Evolutionary conservation across 1,284 basidiomycete genomes (phyloP), one percentile per base, ranked within the genome.

Genomic region (Pyrrhoderma lamaoense): DNA sequence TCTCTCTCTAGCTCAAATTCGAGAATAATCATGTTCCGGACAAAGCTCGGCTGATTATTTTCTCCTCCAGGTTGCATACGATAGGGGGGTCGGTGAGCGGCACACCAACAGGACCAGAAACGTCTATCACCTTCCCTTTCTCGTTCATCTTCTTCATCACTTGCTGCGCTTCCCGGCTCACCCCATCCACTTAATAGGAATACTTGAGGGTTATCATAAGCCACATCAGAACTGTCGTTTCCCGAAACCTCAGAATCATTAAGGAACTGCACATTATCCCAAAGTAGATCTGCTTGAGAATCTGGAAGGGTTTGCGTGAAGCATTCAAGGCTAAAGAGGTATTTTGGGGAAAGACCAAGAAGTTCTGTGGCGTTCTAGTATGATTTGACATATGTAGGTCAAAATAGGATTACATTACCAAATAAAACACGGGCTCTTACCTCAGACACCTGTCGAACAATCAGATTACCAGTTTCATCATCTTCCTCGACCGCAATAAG

Each of bases 91-190:
- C 84, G 73, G 65, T 93, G 89, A 0, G 85, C 77, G 0, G 88
- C 89, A 58, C 88, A 90, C 87, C 89, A 93, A 58, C 86, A 89
- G 0, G 79, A 81, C 90, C 90, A 93, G n/a, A 70, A 67, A 14
- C 72, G 70, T 40, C 75, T 71, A 5, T 62, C 65, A 16, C 67
- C 66, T 18, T 71, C 67, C 2, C 62, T 59, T 23, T 64, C 62
- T 0, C 56, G 54, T 9, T 70, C 67, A 25, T 65, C 64, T 19
- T 65, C 63, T n/a, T 64, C 49, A 23, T 66, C 68, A 0, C 64
- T 57, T 2, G 64, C 52, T 1, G 68, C 73, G 22, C 70, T 73
- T 0, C 77, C 79, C 0, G 83, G 82, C 55, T 82, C 80, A 14
- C 85, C 82, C 68, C 74, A 87, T 0, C 88, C 88, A 37, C 71